Base-by-base conservation (phyloP, 306 rosid species). In the Glycine tomentella region DNA sequence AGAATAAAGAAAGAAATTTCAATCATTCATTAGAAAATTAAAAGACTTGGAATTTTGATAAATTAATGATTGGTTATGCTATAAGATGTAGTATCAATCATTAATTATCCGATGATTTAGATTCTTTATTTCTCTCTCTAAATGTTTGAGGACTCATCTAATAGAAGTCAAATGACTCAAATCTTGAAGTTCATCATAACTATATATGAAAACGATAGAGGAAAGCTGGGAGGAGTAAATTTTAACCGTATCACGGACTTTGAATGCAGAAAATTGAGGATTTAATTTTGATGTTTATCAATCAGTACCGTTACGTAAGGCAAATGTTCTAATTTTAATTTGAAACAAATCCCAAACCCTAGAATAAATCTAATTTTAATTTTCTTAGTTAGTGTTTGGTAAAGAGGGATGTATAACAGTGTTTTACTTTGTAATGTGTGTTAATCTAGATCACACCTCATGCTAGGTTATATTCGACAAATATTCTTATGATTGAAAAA, bases 161-260 rank as follows among this genome's bases (percentile, higher is more conserved):
- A 66, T n/a, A 42, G 20, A 66, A 66, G 52, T n/a, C 4, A 42
- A 66, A 66, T 42, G 34, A 40, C 72, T 42, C 31, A 66, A 66
- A 40, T 42, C 44, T 64, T 34, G 50, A 4, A 65, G 46, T 65
- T 65, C 50, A 7, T 36, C 31, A 25, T 36, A 13, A 3, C 14
- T 42, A 40, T 25, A 59, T 25, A 25, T 31, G n/a, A 31, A 11
- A 11, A 14, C 3, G 14, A 15, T 17, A 42, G 51, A 66, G 13
- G 38, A 2, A 4, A 34, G 38, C 38, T 34, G 38, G 38, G 38
- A 34, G 38, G 4, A 34, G 38, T 3, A 34, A 34, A 34, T 34
- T 2, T 34, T 34, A n/a, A 14, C 1, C 2, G 33, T 38, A 40
- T 14, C 3, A 14, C 31, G 71, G 13, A 42, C 34, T 40, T 0